Percentiles rank a stretch among this genome's conserved stretches.
phyloP scores from a whole-genome alignment of 345 rosid genomes.

The Arabidopsis arenosa region DNA sequence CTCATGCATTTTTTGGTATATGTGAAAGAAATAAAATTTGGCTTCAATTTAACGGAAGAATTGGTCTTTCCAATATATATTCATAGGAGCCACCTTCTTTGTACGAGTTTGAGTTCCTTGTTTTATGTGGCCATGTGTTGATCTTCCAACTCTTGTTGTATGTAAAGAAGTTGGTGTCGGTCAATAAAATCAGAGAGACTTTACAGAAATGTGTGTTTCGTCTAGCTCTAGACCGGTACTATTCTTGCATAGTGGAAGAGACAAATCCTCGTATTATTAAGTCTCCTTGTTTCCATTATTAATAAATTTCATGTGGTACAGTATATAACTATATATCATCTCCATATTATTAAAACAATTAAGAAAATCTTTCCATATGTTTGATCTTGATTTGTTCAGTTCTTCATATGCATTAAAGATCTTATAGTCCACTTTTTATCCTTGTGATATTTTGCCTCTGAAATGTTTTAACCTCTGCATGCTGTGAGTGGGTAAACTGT shows the following conservation, averaged over 20 bases:
- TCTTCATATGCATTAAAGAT: conserved; percentile 4
- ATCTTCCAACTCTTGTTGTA: not conserved
- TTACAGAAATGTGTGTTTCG: not conserved
- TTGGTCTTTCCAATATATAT: not conserved
- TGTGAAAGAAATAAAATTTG: not conserved
- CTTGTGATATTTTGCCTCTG: conserved; percentile 8
- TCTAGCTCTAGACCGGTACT: not conserved
- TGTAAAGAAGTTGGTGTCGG: not conserved
- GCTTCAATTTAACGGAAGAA: not conserved
- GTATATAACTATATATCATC: not conserved
- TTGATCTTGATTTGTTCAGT: not conserved
- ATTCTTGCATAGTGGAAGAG: not conserved
- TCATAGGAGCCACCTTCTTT: not conserved
- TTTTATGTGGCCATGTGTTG: not conserved
- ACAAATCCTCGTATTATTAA: not conserved
- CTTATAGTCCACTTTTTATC: not conserved
- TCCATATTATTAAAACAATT: not conserved
- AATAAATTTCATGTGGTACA: conserved; percentile 6
- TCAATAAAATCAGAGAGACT: not conserved
- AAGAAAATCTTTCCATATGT: not conserved
- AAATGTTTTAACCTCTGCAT: not conserved
- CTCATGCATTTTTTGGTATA: not conserved
- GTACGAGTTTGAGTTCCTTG: not conserved
- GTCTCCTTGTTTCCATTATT: not conserved
- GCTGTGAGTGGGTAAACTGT: not conserved